A percentile compares a stretch with the other conserved stretches of the same genome.
These are phyloP conservation scores for Rostrohypoxylon terebratum DNA, from an alignment of 495 filamentous ascomycete species.

Conservation along the genomic window DNA sequence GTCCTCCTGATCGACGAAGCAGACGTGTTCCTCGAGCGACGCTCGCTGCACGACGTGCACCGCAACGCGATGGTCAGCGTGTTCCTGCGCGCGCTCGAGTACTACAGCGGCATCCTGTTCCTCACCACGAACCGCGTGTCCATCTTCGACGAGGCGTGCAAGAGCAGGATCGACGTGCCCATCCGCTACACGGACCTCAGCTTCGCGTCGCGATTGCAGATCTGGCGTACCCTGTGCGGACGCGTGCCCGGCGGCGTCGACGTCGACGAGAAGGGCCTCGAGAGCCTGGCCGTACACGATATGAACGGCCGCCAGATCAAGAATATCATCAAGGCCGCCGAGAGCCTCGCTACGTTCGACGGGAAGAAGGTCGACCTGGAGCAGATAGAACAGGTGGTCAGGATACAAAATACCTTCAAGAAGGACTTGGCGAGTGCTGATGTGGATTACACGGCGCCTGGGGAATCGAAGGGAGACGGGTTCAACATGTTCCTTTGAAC, in stretches of 20 bases:
- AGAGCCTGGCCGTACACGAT: constrained; percentile 56
- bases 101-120: constrained; percentile 62
- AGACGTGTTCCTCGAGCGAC: constrained; percentile 62
- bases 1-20: constrained; percentile 66
- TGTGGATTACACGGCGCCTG: constrained; percentile 52
- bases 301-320: constrained; percentile 74
- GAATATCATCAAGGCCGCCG: constrained; percentile 69
- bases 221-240: constrained; percentile 62
- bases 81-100: constrained; percentile 61
- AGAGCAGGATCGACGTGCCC: constrained; percentile 58
- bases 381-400: constrained; percentile 49
- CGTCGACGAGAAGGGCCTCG: constrained; percentile 57
- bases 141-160: constrained; percentile 59
- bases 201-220: constrained; percentile 45
- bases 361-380: constrained; percentile 43
- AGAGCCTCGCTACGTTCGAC: constrained; percentile 52
- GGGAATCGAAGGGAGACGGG: constrained; percentile 40
- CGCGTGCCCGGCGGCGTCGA: constrained; percentile 54
- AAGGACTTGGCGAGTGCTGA: constrained; percentile 49
- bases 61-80: constrained; percentile 61
- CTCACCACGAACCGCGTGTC: constrained; percentile 62
- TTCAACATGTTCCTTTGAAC: constrained; percentile 51
- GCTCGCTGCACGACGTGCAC: constrained; percentile 55
- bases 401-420: constrained; percentile 52
- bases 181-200: constrained; percentile 56